Conservation (phyloP, 176 grass and related monocot species). For the Raddia guianensis region DNA sequence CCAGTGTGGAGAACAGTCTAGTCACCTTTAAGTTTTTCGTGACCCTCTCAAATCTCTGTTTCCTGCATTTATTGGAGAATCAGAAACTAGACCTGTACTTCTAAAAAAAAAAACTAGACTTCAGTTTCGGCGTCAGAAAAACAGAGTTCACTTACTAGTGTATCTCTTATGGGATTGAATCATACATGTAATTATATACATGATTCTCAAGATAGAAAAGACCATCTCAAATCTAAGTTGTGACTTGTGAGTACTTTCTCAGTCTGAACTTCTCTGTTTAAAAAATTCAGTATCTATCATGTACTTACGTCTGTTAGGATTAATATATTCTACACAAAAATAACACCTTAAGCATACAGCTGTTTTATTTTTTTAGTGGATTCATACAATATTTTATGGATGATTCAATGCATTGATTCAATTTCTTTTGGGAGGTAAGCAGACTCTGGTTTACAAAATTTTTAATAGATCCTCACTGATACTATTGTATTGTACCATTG, state of each 20-base stretch:
- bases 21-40: slow-evolving; percentile 75
- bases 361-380: not conserved
- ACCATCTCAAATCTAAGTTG: not conserved
- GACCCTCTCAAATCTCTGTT: slow-evolving; percentile 80
- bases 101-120: not conserved
- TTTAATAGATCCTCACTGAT: not conserved
- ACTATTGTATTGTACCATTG: not conserved
- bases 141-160: not conserved
- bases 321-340: not conserved
- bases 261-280: not conserved
- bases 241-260: not conserved
- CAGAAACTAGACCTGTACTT: not conserved
- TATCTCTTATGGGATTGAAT: not conserved
- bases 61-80: slow-evolving; percentile 51
- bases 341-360: not conserved
- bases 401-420: not conserved
- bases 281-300: not conserved
- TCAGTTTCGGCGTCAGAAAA: slow-evolving; percentile 1
- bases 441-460: not conserved
- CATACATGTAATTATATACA: not conserved
- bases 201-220: not conserved
- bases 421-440: not conserved
- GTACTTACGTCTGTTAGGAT: not conserved
- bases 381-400: not conserved
- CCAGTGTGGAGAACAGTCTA: slow-evolving; percentile 81